phyloP scores from a whole-genome alignment of 164 flowering plant species.

The Cinnamomum micranthum region DNA sequence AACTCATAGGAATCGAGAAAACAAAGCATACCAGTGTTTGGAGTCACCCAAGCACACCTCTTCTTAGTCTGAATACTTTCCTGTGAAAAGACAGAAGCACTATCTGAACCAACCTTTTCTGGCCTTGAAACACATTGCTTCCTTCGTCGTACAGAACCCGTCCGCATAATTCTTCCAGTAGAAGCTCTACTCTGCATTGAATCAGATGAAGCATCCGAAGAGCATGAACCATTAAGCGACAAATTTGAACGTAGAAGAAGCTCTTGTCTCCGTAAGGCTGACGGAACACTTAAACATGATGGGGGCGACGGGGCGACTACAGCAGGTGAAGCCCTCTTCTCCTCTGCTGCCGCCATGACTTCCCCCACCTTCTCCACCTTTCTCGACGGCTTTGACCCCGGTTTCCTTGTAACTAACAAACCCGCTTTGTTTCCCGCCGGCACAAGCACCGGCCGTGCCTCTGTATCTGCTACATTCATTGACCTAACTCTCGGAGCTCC shows the following conservation, averaged over 20 bases:
- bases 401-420: constrained; percentile 31
- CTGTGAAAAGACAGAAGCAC: constrained; percentile 11
- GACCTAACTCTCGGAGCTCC: constrained; percentile 62
- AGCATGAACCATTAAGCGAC: constrained; percentile 60
- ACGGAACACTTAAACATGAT: constrained; percentile 14
- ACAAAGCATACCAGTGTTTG: constrained; percentile 52
- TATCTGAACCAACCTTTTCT: constrained; percentile 25
- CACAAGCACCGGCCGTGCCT: constrained; percentile 47
- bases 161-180: constrained; percentile 40
- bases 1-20: no score
- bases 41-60: constrained; percentile 82
- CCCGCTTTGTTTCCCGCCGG: constrained; percentile 57
- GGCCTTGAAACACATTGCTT: constrained; percentile 31
- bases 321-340: constrained; percentile 18
- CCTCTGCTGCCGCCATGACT: constrained; percentile 21
- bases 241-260: constrained; percentile 30
- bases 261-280: constrained; percentile 38
- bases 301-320: constrained; percentile 18
- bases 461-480: constrained; percentile 60
- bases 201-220: constrained; percentile 64
- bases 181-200: constrained; percentile 59
- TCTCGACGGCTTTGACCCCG: constrained; percentile 37
- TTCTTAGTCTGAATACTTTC: constrained; percentile 32
- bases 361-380: constrained; percentile 35
- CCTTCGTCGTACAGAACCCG: constrained; percentile 25